These are phyloP conservation scores for Sugiyamaella smithiae DNA, from an alignment of 805 yeast genomes.

Conservation along the genomic window DNA sequence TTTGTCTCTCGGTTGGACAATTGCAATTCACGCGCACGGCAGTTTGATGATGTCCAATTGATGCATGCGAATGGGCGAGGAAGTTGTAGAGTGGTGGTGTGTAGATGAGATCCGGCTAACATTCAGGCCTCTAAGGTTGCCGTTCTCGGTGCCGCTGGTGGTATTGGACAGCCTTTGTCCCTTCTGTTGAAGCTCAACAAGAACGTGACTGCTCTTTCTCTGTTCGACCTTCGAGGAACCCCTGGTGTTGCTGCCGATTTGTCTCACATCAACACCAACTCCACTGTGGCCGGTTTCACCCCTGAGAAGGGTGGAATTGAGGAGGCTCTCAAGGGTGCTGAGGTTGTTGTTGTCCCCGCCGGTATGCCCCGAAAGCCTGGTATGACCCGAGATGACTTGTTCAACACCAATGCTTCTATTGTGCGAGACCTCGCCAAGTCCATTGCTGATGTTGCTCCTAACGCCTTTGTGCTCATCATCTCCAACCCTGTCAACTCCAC, in stretches of 20 bases:
- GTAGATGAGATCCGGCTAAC: no score
- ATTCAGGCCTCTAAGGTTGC: constrained; percentile 56
- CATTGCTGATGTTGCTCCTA: constrained; percentile 76
- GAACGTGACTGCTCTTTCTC: constrained; percentile 79
- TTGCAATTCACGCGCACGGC: no score
- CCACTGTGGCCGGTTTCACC: constrained; percentile 81
- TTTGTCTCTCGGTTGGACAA: no score
- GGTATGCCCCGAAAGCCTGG: constrained; percentile 99
- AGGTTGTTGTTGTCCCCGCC: constrained; percentile 88
- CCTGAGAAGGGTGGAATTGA: constrained; percentile 70
- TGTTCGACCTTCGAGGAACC: constrained; percentile 88
- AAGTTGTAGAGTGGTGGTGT: no score
- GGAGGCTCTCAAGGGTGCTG: constrained; percentile 66
- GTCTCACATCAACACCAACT: constrained; percentile 90
- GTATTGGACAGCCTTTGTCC: constrained; percentile 91
- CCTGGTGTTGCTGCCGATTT: constrained; percentile 97
- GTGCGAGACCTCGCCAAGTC: constrained; percentile 90
- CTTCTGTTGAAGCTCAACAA: constrained; percentile 81
- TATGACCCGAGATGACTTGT: constrained; percentile 96
- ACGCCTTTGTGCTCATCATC: constrained; percentile 77
- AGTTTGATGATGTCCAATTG: no score
- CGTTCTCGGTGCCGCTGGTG: constrained; percentile 93
- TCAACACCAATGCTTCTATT: constrained; percentile 93
- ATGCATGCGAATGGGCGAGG: no score
- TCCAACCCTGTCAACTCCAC: constrained; percentile 98